Evolutionary conservation across 176 grass and related monocot species (phyloP).

Genomic region (Avena eriantha): DNA sequence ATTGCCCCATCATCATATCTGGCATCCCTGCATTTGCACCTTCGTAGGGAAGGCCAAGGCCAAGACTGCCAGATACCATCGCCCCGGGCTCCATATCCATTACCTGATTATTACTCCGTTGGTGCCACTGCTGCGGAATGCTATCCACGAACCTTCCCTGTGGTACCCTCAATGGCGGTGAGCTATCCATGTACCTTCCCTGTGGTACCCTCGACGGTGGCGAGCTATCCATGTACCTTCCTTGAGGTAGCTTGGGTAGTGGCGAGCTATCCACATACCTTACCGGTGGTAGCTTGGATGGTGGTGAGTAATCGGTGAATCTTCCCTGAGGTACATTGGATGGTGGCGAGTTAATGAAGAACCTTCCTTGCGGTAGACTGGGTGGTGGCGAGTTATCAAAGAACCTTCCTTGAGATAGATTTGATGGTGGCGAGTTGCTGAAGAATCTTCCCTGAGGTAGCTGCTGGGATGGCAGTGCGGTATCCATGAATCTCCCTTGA

Average conservation of each 20-base stretch:
- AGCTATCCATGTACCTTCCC: constrained; percentile 25
- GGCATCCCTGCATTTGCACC: constrained; percentile 54
- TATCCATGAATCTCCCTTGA: constrained; percentile 27
- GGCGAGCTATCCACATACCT: neutral
- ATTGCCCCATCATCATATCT: constrained; percentile 60
- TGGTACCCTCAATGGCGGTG: neutral
- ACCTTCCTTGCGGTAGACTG: neutral
- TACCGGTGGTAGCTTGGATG: neutral
- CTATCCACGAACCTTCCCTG: neutral
- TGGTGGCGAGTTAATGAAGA: neutral
- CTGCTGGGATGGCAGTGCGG: neutral
- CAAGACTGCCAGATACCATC: constrained; percentile 47
- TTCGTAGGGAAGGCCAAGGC: constrained; percentile 53
- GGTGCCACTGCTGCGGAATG: constrained; percentile 33
- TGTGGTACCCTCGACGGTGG: neutral
- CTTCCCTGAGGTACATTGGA: neutral
- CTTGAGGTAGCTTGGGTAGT: neutral
- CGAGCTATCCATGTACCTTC: constrained; percentile 19
- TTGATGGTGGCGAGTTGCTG: neutral
- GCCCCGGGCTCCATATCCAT: constrained; percentile 51
- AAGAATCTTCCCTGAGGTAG: constrained; percentile 32
- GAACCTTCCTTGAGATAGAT: constrained; percentile 38
- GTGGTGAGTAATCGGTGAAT: neutral
- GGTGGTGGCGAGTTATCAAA: neutral
- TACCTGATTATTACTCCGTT: constrained; percentile 31